These are phyloP conservation scores for Aspergillus phoenicis DNA, from an alignment of 2,329 filamentous ascomycete species.

Conservation along the genomic window DNA sequence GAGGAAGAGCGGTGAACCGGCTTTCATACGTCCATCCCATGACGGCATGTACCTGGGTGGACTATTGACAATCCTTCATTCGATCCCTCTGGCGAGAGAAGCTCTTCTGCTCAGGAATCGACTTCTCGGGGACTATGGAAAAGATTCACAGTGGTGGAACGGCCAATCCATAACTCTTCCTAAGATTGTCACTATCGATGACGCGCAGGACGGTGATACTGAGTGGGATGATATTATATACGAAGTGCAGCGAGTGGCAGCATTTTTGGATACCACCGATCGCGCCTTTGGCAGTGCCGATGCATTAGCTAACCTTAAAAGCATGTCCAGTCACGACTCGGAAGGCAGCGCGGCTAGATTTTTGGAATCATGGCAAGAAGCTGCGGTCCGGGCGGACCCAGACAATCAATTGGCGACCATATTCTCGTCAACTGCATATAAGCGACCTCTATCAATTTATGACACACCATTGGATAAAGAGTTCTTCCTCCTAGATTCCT, in stretches of 20 bases:
- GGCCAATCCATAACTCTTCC: conserved; percentile 55
- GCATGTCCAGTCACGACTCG: conserved; percentile 34
- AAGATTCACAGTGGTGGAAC: conserved; percentile 64
- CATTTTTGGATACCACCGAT: conserved; percentile 60
- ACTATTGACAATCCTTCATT: conserved; percentile 63
- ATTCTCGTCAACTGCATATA: conserved; percentile 52
- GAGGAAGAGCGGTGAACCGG: conserved; percentile 53
- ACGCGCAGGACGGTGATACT: conserved; percentile 35
- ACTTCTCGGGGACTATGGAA: conserved; percentile 54
- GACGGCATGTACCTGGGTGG: conserved; percentile 58
- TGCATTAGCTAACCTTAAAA: conserved; percentile 50
- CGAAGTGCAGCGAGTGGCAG: conserved; percentile 64
- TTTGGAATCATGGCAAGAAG: conserved; percentile 52
- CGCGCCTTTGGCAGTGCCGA: conserved; percentile 62
- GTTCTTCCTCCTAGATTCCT: conserved; percentile 43
- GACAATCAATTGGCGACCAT: conserved; percentile 46
- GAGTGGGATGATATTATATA: conserved; percentile 53
- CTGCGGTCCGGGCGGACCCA: conserved; percentile 47
- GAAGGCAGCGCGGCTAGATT: conserved; percentile 49
- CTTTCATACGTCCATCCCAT: conserved; percentile 59
- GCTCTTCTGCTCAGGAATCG: conserved; percentile 55
- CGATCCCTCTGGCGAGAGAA: conserved; percentile 61
- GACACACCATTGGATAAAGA: conserved; percentile 38
- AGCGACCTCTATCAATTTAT: conserved; percentile 32
- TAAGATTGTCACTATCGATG: conserved; percentile 52